Conservation (phyloP, 108 stramenopile genomes). For the Nitzschia palea region DNA sequence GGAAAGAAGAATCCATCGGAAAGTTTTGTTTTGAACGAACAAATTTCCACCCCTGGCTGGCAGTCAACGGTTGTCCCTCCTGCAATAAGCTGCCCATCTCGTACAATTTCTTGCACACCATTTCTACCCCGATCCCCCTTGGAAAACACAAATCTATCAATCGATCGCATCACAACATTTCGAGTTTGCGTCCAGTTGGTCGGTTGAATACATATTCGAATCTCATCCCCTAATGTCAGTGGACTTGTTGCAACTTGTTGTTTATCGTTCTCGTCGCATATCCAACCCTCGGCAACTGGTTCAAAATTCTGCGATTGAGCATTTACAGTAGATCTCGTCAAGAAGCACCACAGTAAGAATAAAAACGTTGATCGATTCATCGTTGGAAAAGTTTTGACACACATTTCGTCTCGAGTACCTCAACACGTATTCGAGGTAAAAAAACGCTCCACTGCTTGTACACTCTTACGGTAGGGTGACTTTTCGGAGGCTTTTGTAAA, state of each 20-base stretch:
- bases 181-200: not conserved
- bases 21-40: not conserved
- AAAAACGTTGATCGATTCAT: too few relatives aligned
- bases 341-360: too few relatives aligned
- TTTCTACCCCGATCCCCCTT: conserved; percentile 4
- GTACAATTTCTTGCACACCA: not conserved
- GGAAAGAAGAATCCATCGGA: conserved; percentile 3
- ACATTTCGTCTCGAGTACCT: too few relatives aligned
- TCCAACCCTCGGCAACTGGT: not conserved
- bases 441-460: too few relatives aligned
- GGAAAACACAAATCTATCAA: conserved; percentile 8
- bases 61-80: not conserved
- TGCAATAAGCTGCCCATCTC: not conserved
- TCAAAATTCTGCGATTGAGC: not conserved
- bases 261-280: not conserved
- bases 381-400: too few relatives aligned
- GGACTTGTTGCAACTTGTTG: not conserved
- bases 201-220: conserved; percentile 3
- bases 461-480: too few relatives aligned
- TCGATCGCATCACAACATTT: not conserved
- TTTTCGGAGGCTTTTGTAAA: too few relatives aligned
- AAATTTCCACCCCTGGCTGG: not conserved
- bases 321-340: too few relatives aligned
- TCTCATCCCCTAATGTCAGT: not conserved
- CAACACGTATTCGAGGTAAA: too few relatives aligned